Conservation (phyloP, 2,329 filamentous ascomycete genomes). For the Neurospora sp. region DNA sequence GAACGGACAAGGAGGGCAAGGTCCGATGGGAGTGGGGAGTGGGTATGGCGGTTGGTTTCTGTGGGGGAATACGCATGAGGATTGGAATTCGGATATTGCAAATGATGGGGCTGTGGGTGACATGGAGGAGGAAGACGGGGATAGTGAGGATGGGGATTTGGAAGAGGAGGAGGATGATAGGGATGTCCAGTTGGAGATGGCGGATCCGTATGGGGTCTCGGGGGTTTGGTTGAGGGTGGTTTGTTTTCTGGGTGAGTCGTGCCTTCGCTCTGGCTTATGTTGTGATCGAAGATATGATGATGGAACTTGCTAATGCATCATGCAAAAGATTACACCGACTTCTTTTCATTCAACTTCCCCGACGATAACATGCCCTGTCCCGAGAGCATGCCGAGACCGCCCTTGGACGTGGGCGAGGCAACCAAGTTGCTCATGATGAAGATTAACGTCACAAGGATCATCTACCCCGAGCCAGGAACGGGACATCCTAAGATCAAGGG, state of each 20-base stretch:
- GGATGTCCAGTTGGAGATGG: constrained; percentile 34
- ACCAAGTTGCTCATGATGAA: constrained; percentile 62
- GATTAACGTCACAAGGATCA: constrained; percentile 51
- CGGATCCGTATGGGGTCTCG: constrained; percentile 61
- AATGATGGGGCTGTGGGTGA: background rate
- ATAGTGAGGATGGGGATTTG: background rate
- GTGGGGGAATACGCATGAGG: background rate
- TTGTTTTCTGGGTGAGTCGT: constrained; percentile 13
- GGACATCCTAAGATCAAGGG: constrained; percentile 36
- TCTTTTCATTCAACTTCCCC: constrained; percentile 64
- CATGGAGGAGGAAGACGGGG: background rate
- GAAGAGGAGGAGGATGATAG: constrained; percentile 5
- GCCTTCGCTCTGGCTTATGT: background rate
- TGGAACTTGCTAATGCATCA: background rate
- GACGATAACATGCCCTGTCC: constrained; percentile 24
- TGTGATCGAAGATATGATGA: background rate
- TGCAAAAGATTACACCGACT: constrained; percentile 53
- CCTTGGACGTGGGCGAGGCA: constrained; percentile 54
- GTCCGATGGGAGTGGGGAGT: background rate
- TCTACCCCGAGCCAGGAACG: constrained; percentile 31
- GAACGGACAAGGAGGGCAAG: background rate
- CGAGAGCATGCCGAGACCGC: constrained; percentile 33
- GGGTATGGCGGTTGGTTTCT: background rate
- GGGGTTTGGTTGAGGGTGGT: constrained; percentile 62
- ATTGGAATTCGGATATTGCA: background rate